Conservation (phyloP, 441 rosid species). For the Arabidopsis hybrid region DNA sequence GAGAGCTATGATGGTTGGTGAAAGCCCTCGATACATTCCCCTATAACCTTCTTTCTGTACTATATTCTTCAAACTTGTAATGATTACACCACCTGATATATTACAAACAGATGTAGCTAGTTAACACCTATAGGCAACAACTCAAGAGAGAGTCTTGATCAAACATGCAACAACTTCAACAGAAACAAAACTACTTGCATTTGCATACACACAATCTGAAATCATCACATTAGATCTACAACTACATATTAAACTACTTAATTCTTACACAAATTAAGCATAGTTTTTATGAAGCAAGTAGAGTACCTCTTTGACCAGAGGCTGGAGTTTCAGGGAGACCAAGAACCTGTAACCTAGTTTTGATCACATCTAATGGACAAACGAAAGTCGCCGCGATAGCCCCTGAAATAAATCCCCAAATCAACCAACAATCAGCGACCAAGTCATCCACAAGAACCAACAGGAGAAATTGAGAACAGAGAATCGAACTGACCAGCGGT, state of each 20-base stretch:
- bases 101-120: constrained; percentile 11
- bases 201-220: neutral
- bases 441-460: constrained; percentile 1
- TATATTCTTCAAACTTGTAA: constrained; percentile 70
- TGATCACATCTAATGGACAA: constrained; percentile 98
- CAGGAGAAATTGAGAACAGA: neutral
- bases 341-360: constrained; percentile 91
- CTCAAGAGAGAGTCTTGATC: constrained; percentile 21
- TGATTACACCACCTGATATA: constrained; percentile 78
- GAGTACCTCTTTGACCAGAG: constrained; percentile 66
- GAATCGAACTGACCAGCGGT: constrained; percentile 66
- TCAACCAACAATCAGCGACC: constrained; percentile 4
- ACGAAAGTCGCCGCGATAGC: constrained; percentile 92
- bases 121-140: constrained; percentile 1
- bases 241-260: neutral
- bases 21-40: constrained; percentile 94
- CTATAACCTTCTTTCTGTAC: constrained; percentile 72
- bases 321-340: constrained; percentile 67
- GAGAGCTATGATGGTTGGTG: constrained; percentile 91
- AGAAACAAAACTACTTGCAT: neutral
- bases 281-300: constrained; percentile 1
- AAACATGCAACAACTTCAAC: constrained; percentile 23
- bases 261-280: neutral
- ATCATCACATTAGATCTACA: constrained; percentile 18
- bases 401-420: constrained; percentile 55